Evolutionary conservation across 169 alveolate species (phyloP), one percentile per base, ranked within the genome.

Genomic region (Babesia divergens): DNA sequence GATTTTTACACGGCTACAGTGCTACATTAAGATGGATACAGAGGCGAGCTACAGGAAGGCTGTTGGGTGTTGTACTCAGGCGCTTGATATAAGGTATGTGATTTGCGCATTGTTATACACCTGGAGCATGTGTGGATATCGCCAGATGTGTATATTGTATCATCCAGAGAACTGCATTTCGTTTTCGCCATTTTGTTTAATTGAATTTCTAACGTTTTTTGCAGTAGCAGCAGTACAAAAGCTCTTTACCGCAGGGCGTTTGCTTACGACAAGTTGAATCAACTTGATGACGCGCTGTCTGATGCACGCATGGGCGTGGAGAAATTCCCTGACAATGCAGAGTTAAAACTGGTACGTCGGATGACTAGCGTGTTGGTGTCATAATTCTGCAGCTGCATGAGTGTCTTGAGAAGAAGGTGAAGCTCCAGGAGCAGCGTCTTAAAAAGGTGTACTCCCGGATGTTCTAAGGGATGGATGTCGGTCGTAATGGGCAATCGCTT

Each of bases 191-290:
- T 50, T 28, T 50, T 28, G n/a, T 11, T 50, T 16, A 42, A 42
- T 42, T 42, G n/a, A 42, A 11, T 26, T 16, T 65, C 29, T 60
- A 26, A 26, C 26, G 18, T 18, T 1, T 6, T 3, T 29, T 37
- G 29, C 64, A 67, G 82, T 46, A 44, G 68, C 6, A 43, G 55
- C 31, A 66, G 35, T 53, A 34, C 86, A 24, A 77, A 77, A 69
- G 86, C 86, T 20, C 46, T 67, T 18, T 77, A 51, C 69, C 65
- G 82, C 44, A 67, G 82, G 8, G 76, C 83, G 9, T 32, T 77
- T 34, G 81, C 81, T 29, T 77, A 77, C 59, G 86, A 77, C 59
- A 77, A 77, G 69, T 32, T 77, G 28, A 77, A 77, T 42, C 49
- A 68, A n/a, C 54, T 77, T 14, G 86, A 77, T 16, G 35, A 77